phyloP scores from a whole-genome alignment of 306 rosid genomes.

The Spatholobus suberectus region DNA sequence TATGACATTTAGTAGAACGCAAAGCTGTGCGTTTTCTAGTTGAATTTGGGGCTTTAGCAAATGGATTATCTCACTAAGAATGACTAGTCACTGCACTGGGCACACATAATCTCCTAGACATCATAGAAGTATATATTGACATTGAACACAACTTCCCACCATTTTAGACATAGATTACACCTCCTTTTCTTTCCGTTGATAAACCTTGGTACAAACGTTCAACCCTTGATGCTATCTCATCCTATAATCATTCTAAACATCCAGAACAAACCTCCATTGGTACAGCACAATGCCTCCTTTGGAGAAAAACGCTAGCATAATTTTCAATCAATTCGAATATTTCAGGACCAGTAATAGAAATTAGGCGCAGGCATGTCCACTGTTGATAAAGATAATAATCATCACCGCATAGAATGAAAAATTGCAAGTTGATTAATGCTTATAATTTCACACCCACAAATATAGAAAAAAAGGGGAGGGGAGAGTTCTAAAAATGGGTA shows the following conservation, averaged over 20 bases:
- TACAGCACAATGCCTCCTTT: slow-evolving; percentile 10
- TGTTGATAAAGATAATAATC: slow-evolving; percentile 61
- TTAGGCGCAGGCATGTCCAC: slow-evolving; percentile 58
- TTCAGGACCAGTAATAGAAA: slow-evolving; percentile 42
- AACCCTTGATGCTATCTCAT: slow-evolving; percentile 37
- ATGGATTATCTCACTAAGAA: background rate
- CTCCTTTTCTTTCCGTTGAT: slow-evolving; percentile 26
- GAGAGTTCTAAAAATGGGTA: slow-evolving; percentile 28
- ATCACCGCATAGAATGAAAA: slow-evolving; percentile 55
- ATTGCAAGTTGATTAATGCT: slow-evolving; percentile 46
- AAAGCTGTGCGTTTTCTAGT: background rate
- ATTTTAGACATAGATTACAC: slow-evolving; percentile 29
- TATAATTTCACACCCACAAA: slow-evolving; percentile 40
- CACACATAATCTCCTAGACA: background rate
- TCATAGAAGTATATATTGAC: background rate
- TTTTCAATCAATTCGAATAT: slow-evolving; percentile 43
- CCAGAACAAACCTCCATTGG: slow-evolving; percentile 32
- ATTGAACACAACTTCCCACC: slow-evolving; percentile 13
- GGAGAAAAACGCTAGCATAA: slow-evolving; percentile 21
- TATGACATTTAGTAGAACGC: slow-evolving; percentile 14
- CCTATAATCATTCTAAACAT: slow-evolving; percentile 45
- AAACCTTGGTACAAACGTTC: slow-evolving; percentile 23
- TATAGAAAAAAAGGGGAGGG: slow-evolving; percentile 32
- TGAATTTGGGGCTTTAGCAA: background rate
- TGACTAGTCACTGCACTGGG: background rate